phyloP scores from a whole-genome alignment of 768 basidiomycete genomes.

The Boletus rubropictus region DNA sequence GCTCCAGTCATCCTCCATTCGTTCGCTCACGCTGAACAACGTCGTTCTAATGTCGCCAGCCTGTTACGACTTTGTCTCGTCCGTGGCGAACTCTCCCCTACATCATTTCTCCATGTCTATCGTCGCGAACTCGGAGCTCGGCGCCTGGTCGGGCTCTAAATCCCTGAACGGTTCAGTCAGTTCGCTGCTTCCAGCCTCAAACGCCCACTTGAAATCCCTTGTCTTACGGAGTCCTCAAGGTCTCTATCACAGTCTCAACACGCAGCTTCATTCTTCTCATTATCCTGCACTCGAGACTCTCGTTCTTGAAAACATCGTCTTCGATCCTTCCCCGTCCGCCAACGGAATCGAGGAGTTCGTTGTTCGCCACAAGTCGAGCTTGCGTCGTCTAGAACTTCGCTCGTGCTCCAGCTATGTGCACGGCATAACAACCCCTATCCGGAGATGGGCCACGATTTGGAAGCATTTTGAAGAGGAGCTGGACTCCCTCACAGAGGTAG shows the following conservation, averaged over 20 bases:
- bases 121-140: slow-evolving; percentile 29
- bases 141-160: slow-evolving; percentile 30
- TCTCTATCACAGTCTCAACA: slow-evolving; percentile 25
- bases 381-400: slow-evolving; percentile 22
- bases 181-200: slow-evolving; percentile 23
- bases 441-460: slow-evolving; percentile 29
- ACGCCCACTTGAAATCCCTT: slow-evolving; percentile 17
- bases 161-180: slow-evolving; percentile 22
- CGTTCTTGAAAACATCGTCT: slow-evolving; percentile 27
- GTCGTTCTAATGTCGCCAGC: slow-evolving; percentile 21
- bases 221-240: slow-evolving; percentile 26
- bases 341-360: slow-evolving; percentile 29
- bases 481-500: slow-evolving; percentile 19
- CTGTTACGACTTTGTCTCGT: slow-evolving; percentile 25
- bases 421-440: slow-evolving; percentile 9
- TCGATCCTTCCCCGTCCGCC: slow-evolving; percentile 17
- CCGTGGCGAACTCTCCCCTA: slow-evolving; percentile 23
- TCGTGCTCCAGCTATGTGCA: slow-evolving; percentile 25
- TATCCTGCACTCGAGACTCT: slow-evolving; percentile 27
- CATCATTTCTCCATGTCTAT: slow-evolving; percentile 29
- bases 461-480: slow-evolving; percentile 21
- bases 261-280: slow-evolving; percentile 14
- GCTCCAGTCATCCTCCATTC: slow-evolving; percentile 17
- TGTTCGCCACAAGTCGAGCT: slow-evolving; percentile 25
- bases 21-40: slow-evolving; percentile 25